phyloP scores from a whole-genome alignment of 2,329 filamentous ascomycete genomes.

The Penicillium rolfsii region DNA sequence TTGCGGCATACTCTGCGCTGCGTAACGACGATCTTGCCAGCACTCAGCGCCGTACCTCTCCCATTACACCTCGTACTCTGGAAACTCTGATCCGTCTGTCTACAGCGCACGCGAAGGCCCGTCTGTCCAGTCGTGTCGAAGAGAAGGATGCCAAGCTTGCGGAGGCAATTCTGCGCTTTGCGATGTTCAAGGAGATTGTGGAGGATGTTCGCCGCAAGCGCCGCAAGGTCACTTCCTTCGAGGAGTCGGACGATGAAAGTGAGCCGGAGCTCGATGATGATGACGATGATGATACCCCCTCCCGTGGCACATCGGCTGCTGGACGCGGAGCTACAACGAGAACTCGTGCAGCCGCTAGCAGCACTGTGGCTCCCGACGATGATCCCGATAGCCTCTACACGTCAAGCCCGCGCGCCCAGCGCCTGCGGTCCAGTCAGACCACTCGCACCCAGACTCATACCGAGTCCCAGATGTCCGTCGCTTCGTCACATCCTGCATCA shows the following conservation, averaged over 20 bases:
- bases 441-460: conserved; percentile 48
- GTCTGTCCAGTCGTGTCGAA: conserved; percentile 84
- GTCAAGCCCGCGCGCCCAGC: conserved; percentile 52
- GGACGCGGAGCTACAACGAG: conserved; percentile 36
- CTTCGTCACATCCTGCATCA: conserved; percentile 77
- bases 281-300: conserved; percentile 31
- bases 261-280: conserved; percentile 46
- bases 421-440: conserved; percentile 40
- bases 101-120: conserved; percentile 91
- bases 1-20: conserved; percentile 85
- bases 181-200: conserved; percentile 94
- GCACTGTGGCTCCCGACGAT: conserved; percentile 55
- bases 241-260: conserved; percentile 57
- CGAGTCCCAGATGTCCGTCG: conserved; percentile 67
- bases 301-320: conserved; percentile 31
- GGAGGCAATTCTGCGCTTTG: conserved; percentile 88
- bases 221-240: conserved; percentile 71
- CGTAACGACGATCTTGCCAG: conserved; percentile 95
- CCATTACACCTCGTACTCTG: conserved; percentile 93
- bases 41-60: conserved; percentile 89
- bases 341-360: conserved; percentile 41
- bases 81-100: conserved; percentile 98
- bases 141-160: conserved; percentile 86
- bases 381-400: conserved; percentile 59
- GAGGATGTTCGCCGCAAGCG: conserved; percentile 78